A percentile compares a stretch with the other conserved stretches of the same genome.
Evolutionary conservation across 192 early-diverging fungal genomes (phyloP).

Genomic region (Coemansia sp.): DNA sequence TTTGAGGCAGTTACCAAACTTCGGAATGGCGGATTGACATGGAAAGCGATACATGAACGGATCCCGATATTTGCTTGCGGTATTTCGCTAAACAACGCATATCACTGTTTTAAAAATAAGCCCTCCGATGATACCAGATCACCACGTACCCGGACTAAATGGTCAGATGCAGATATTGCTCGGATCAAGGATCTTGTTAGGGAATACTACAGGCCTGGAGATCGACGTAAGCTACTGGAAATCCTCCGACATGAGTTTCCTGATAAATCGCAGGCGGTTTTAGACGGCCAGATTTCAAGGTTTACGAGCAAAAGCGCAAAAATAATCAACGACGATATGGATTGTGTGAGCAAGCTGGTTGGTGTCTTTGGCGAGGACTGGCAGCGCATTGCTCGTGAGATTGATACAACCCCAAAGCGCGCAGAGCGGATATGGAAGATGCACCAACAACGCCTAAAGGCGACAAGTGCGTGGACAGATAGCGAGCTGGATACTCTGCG

Average conservation of each 20-base stretch:
- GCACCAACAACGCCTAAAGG: background rate
- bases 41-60: background rate
- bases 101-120: background rate
- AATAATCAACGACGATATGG: background rate
- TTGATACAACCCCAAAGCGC: background rate
- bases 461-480: background rate
- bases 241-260: background rate
- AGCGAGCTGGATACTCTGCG: background rate
- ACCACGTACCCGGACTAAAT: background rate
- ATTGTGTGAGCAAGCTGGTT: background rate
- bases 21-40: background rate
- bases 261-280: background rate
- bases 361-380: background rate
- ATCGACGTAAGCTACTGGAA: background rate
- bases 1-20: background rate
- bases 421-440: background rate
- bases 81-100: background rate
- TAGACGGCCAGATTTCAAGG: background rate
- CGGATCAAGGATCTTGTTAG: background rate
- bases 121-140: background rate
- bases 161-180: background rate
- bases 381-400: background rate
- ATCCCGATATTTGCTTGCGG: background rate
- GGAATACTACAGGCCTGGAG: background rate
- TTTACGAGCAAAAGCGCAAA: too few relatives aligned